A percentile compares a stretch with the other conserved stretches of the same genome.
These are phyloP conservation scores for Polygonum maritimum DNA, from an alignment of 148 eudicot species.

Conservation along the genomic window DNA sequence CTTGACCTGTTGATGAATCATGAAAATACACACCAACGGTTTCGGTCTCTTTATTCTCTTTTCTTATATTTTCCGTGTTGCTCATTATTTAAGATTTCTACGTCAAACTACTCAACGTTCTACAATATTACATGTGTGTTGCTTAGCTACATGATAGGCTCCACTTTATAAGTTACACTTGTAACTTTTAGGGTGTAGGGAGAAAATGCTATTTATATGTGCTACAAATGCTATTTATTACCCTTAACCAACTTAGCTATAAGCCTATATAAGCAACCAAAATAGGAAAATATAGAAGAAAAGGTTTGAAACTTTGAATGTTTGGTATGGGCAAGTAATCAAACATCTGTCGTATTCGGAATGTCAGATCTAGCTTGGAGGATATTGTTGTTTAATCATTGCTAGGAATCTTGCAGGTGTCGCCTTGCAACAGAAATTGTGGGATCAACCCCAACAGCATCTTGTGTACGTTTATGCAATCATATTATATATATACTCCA, in stretches of 20 bases:
- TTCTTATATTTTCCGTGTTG: neutral
- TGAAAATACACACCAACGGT: neutral
- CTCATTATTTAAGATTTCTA: neutral
- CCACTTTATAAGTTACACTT: neutral
- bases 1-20: constrained; percentile 7
- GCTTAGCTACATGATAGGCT: neutral
- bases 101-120: neutral
- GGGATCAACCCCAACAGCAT: constrained; percentile 5
- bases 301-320: neutral
- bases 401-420: constrained; percentile 9
- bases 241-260: too few relatives aligned
- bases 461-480: neutral
- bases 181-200: too few relatives aligned
- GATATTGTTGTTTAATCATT: constrained; percentile 3
- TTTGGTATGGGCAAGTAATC: neutral
- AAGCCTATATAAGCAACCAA: too few relatives aligned
- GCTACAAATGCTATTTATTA: too few relatives aligned
- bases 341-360: neutral
- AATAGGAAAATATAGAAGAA: too few relatives aligned
- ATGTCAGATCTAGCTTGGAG: neutral
- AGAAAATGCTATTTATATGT: too few relatives aligned
- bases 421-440: constrained; percentile 6
- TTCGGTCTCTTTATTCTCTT: neutral
- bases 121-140: neutral
- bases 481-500: neutral